phyloP scores from a whole-genome alignment of 2,329 filamentous ascomycete species.

The Whalleya microplaca region DNA sequence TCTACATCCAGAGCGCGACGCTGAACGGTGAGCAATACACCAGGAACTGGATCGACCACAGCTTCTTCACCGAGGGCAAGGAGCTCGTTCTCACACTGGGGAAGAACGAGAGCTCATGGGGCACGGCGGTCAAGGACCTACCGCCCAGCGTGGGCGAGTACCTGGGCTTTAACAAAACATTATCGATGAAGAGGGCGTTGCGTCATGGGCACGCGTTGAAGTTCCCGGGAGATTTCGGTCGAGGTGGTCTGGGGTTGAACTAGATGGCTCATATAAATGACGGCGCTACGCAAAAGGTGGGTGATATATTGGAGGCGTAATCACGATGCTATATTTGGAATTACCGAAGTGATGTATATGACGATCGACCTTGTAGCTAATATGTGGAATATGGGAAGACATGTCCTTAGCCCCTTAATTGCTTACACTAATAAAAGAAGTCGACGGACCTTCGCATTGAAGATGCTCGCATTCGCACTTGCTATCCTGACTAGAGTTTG shows the following conservation, averaged over 20 bases:
- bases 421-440: no score
- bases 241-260: constrained; percentile 5
- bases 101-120: constrained; percentile 65
- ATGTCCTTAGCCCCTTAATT: no score
- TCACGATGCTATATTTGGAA: background rate
- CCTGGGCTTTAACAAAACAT: constrained; percentile 31
- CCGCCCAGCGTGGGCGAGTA: constrained; percentile 61
- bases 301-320: background rate
- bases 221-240: constrained; percentile 10
- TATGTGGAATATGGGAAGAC: background rate
- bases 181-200: constrained; percentile 1
- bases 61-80: constrained; percentile 68
- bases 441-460: no score
- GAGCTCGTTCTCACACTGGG: constrained; percentile 67
- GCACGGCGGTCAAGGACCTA: constrained; percentile 59
- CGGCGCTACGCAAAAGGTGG: background rate
- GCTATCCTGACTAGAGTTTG: no score
- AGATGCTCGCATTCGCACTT: no score
- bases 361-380: background rate
- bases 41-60: constrained; percentile 70
- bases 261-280: background rate
- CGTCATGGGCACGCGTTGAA: constrained; percentile 5
- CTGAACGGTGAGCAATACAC: constrained; percentile 63
- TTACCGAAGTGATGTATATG: background rate
- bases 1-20: constrained; percentile 69